Base-by-base conservation (phyloP, 441 rosid species). In the Euphorbia corollata region DNA sequence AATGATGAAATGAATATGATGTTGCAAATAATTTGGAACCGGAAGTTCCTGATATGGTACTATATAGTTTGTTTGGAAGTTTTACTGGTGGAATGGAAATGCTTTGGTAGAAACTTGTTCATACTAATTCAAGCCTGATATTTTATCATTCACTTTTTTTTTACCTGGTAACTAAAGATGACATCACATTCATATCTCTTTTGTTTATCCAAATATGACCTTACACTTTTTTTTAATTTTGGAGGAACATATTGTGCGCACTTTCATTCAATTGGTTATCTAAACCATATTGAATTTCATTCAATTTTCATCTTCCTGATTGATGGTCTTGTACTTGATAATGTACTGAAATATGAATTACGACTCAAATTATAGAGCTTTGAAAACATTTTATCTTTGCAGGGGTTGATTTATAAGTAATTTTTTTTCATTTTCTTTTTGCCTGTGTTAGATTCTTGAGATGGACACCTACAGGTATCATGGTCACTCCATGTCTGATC, bases 401-500 rank as follows among this genome's bases (percentile, higher is more conserved):
- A 19, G 62, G 50, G 30, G 36, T 27, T 50, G 12, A 63, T 60
- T 2, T 19, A 67, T 67, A 12, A 27, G 41, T 27, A 38, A 65
- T 13, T 59, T 68, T 30, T n/a, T 27, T 27, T 27, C 32, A 27
- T 27, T 27, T 27, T 0, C 5, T 36, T 58, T 54, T 48, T 81
- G 64, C 63, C 55, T 69, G 16, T 20, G 63, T 74, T 81, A 94
- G 96, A 91, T 91, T 65, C 94, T 94, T 70, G 99, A 94, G 80
- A 94, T 94, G 97, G 99, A 94, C 79, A 94, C 99, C 32, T 94
- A 94, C 71, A 88, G 97, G 79, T 94, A 91, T 77, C 99, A 88
- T 18, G 98, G 99, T 63, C 99, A 91, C 81, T 93, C 99, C 39
- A 93, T 93, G 97, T 93, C 99, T 78, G 99, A 94, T 76, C 98